Evolutionary conservation across 306 rosid species (phyloP), one percentile per base, ranked within the genome.

Genomic region (Sicyos baderoa): DNA sequence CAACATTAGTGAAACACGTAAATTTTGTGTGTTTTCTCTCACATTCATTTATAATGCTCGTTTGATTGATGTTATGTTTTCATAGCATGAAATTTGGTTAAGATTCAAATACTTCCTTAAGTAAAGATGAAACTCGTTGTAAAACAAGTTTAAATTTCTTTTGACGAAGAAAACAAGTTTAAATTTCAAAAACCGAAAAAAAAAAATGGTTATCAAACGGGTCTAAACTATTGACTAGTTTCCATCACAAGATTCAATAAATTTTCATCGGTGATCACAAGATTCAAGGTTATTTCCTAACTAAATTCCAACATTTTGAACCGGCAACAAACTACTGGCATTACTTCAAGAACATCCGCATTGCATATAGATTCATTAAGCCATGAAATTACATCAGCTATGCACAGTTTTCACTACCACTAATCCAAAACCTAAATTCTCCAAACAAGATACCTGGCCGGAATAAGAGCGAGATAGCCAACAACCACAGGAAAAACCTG

Each of bases 391-490:
- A 40, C 54, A 65, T 13, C 13, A 42, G 17, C 54, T 25, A 22
- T 27, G 21, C 56, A 23, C 44, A 23, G 4, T 45, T 45, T 21
- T 15, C 56, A 47, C 55, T 66, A 17, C 50, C 17, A 13, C 22
- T 51, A 52, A 70, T 32, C 12, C 64, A 55, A 45, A 18, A 37
- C 16, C 16, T 51, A 22, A 19, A 12, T 4, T 61, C 69, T 1
- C 15, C 18, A 27, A 35, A 63, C 25, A 35, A 11, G 4, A 21
- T 75, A 85, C 96, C 88, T 86, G 80, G 97, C 89, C 72, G 97
- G 97, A 80, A 91, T 88, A 76, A 91, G 97, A 40, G 97, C 94
- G 51, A 91, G 84, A 72, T 88, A 91, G 48, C 73, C 9, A 71
- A 87, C 51, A 42, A 84, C 82, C 8, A 71, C 75, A 65, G 96